These are phyloP conservation scores for Leccinum ponderosum DNA, from an alignment of 1,284 basidiomycete genomes.

Conservation along the genomic window DNA sequence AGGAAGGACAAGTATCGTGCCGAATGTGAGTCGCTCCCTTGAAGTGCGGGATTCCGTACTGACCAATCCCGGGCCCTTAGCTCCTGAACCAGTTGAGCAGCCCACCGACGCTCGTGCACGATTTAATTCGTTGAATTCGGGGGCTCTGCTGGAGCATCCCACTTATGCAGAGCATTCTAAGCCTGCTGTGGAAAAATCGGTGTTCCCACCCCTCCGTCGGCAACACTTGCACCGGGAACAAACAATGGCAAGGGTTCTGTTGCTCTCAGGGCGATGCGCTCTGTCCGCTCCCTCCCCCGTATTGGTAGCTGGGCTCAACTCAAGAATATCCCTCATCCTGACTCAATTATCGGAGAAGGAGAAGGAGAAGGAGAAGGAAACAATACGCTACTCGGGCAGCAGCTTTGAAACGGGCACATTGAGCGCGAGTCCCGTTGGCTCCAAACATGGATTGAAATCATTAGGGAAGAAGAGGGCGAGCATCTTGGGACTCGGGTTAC, in stretches of 20 bases:
- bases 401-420: conserved; percentile 65
- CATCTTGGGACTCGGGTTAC: conserved; percentile 52
- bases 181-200: conserved; percentile 8
- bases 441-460: conserved; percentile 31
- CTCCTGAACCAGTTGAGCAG: conserved; percentile 42
- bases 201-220: conserved; percentile 22
- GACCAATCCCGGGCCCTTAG: conserved; percentile 34
- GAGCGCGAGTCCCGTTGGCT: conserved; percentile 40
- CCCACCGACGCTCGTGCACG: conserved; percentile 42
- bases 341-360: conserved; percentile 35
- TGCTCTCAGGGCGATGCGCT: conserved; percentile 74
- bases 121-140: conserved; percentile 67
- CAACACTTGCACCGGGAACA: conserved; percentile 18
- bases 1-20: conserved; percentile 41
- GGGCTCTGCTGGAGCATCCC: conserved; percentile 43
- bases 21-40: conserved; percentile 42
- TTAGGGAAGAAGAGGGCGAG: conserved; percentile 54
- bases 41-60: conserved; percentile 8
- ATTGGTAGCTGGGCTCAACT: conserved; percentile 71
- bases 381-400: conserved; percentile 51
- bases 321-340: conserved; percentile 38
- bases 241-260: conserved; percentile 52
- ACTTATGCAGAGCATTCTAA: conserved; percentile 9
- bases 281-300: conserved; percentile 67
- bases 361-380: conserved; percentile 27